phyloP scores from a whole-genome alignment of 2,329 filamentous ascomycete genomes.

The Camillea tinctor region DNA sequence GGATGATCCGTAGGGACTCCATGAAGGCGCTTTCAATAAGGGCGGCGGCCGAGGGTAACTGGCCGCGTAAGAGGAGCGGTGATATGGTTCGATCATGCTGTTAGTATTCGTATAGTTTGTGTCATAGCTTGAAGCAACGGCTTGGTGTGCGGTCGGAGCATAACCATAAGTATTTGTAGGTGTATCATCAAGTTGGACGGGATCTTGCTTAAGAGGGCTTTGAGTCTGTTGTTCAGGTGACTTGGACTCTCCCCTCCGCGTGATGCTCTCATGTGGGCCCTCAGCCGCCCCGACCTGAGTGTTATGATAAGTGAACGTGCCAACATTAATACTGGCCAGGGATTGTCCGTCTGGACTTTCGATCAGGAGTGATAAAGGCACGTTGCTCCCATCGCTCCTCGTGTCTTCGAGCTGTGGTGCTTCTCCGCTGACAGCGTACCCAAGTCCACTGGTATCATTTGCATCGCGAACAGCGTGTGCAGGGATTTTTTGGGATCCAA shows the following conservation, averaged over 20 bases:
- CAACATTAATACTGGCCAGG: conserved; percentile 47
- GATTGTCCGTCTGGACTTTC: conserved; percentile 53
- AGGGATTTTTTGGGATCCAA: conserved; percentile 73
- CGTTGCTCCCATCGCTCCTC: conserved; percentile 47
- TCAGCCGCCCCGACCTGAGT: conserved; percentile 33
- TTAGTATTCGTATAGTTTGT: conserved; percentile 32
- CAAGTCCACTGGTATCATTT: conserved; percentile 59
- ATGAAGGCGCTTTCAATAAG: conserved; percentile 40
- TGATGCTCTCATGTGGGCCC: conserved; percentile 40
- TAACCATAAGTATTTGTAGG: conserved; percentile 57
- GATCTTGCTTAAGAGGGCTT: conserved; percentile 40
- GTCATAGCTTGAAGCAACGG: conserved; percentile 40
- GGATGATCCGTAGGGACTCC: conserved; percentile 44
- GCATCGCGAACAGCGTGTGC: conserved; percentile 63
- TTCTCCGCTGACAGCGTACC: conserved; percentile 71
- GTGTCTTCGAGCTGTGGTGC: conserved; percentile 62
- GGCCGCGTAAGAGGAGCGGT: conserved; percentile 51
- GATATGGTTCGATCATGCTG: conserved; percentile 57
- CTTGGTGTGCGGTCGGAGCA: conserved; percentile 51
- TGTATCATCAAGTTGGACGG: conserved; percentile 29
- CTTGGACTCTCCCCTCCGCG: conserved; percentile 37
- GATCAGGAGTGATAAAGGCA: conserved; percentile 55
- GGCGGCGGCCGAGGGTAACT: conserved; percentile 42
- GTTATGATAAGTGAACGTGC: conserved; percentile 47
- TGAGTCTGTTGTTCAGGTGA: conserved; percentile 42